Conservation (phyloP, 768 basidiomycete species). For the Phanerochaete sordida region DNA sequence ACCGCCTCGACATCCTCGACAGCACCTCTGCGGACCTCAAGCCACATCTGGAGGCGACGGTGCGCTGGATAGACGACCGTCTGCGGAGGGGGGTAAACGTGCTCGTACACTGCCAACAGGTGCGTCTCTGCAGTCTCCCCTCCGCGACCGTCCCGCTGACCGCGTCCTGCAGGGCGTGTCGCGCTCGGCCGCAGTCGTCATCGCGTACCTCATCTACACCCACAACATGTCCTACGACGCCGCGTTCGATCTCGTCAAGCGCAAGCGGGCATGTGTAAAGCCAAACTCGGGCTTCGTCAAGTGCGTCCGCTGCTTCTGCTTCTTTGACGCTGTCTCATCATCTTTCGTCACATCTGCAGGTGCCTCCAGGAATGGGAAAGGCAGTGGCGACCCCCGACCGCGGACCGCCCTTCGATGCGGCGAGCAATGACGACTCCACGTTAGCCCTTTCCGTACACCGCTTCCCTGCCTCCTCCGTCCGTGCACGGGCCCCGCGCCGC, state of each 20-base stretch:
- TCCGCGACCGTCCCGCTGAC: neutral
- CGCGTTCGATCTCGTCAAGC: conserved; percentile 56
- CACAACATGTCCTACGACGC: conserved; percentile 70
- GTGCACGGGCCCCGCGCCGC: neutral
- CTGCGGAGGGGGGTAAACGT: conserved; percentile 61
- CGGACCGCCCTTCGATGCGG: conserved; percentile 9
- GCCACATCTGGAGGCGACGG: conserved; percentile 66
- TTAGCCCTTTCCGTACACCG: conserved; percentile 10
- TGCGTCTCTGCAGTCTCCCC: conserved; percentile 27
- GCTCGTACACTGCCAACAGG: conserved; percentile 82
- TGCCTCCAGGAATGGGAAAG: conserved; percentile 29
- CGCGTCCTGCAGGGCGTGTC: conserved; percentile 59
- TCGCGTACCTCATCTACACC: conserved; percentile 77
- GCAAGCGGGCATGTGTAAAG: conserved; percentile 68
- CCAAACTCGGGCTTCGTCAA: conserved; percentile 75
- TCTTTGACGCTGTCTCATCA: neutral
- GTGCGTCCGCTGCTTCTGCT: conserved; percentile 2
- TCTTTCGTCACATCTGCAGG: neutral
- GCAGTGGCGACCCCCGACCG: conserved; percentile 20
- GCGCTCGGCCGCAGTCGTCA: conserved; percentile 71
- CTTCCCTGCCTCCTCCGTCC: conserved; percentile 2
- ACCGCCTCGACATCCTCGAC: conserved; percentile 69
- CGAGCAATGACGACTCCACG: conserved; percentile 8
- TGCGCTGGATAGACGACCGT: conserved; percentile 60
- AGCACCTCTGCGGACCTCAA: conserved; percentile 56